Evolutionary conservation across 2,329 filamentous ascomycete genomes (phyloP).

Genomic region (Phyllosticta ampelicida): DNA sequence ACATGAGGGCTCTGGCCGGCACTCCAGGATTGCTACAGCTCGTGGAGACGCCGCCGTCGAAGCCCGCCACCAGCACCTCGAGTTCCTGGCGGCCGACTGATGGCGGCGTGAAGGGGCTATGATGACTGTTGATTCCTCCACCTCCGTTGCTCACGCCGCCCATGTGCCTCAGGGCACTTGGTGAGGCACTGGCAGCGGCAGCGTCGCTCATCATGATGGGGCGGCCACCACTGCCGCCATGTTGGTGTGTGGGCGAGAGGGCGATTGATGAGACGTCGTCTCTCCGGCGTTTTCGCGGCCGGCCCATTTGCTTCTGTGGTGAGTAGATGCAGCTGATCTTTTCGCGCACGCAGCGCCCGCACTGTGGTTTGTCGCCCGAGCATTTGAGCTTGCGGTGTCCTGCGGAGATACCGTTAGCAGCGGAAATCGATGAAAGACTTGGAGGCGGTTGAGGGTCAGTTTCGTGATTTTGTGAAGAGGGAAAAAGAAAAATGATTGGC

Average conservation of each 20-base stretch:
- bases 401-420: constrained; percentile 13
- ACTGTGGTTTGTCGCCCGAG: constrained; percentile 32
- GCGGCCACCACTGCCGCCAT: background rate
- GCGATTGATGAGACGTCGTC: background rate
- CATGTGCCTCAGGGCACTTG: background rate
- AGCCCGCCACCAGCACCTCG: background rate
- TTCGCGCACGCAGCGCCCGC: constrained; percentile 33
- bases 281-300: constrained; percentile 36
- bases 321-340: constrained; percentile 36
- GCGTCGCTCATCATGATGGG: background rate
- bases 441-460: background rate
- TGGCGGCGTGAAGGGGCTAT: background rate
- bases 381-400: constrained; percentile 41
- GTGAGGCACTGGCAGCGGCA: background rate
- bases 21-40: background rate
- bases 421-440: background rate
- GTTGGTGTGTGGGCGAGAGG: background rate
- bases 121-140: background rate
- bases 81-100: background rate
- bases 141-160: background rate
- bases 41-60: background rate
- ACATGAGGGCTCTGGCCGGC: background rate
- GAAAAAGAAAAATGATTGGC: background rate
- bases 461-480: background rate
- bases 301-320: constrained; percentile 39